A percentile compares a stretch with the other conserved stretches of the same genome.
phyloP scores from a whole-genome alignment of 345 rosid species.

The Zanthoxylum bungeanum region DNA sequence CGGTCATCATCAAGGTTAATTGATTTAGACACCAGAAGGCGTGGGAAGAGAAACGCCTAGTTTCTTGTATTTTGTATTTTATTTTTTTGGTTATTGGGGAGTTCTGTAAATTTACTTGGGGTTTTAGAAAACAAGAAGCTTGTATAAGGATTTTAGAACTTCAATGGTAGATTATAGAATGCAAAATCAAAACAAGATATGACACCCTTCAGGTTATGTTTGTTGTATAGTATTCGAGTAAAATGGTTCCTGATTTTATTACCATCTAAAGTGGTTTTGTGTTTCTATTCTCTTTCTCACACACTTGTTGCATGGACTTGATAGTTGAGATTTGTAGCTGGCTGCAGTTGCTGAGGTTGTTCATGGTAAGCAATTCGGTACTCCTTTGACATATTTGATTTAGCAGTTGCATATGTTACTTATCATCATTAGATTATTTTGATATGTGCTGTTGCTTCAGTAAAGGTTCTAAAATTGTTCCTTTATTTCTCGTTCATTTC shows the following conservation, averaged over 20 bases:
- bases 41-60: conserved; percentile 51
- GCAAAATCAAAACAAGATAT: background rate
- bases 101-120: conserved; percentile 5
- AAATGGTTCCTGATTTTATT: background rate
- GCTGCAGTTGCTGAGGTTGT: background rate
- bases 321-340: background rate
- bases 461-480: background rate
- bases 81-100: background rate
- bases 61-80: background rate
- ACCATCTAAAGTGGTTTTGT: background rate
- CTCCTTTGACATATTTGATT: background rate
- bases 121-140: background rate
- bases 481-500: background rate
- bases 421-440: background rate
- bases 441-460: background rate
- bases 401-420: background rate
- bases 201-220: background rate
- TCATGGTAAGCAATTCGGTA: background rate
- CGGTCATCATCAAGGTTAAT: conserved; percentile 54
- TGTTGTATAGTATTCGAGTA: background rate
- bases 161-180: background rate
- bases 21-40: conserved; percentile 51
- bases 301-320: background rate
- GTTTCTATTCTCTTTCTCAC: background rate
- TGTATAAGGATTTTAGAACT: background rate